These are phyloP conservation scores for Acephala macrosclerotiorum DNA, from an alignment of 2,329 filamentous ascomycete genomes.

Conservation along the genomic window DNA sequence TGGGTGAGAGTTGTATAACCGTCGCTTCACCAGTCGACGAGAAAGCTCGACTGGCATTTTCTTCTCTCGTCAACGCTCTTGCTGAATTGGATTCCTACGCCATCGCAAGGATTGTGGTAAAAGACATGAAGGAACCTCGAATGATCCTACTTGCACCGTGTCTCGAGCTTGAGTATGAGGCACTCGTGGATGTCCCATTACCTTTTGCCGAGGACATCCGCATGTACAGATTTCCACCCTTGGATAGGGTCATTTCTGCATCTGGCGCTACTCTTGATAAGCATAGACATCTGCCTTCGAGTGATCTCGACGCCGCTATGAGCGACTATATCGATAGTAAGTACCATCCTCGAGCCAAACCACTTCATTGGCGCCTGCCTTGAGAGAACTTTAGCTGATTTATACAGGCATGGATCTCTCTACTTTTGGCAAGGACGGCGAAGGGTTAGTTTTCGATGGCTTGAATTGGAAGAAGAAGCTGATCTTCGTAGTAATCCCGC, in stretches of 20 bases:
- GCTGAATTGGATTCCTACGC: constrained; percentile 86
- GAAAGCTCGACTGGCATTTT: constrained; percentile 84
- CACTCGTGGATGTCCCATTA: constrained; percentile 86
- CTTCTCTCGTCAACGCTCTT: constrained; percentile 87
- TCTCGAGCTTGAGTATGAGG: constrained; percentile 81
- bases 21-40: constrained; percentile 80
- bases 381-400: constrained; percentile 6
- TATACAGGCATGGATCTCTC: constrained; percentile 77
- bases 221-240: constrained; percentile 87
- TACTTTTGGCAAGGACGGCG: constrained; percentile 72
- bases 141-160: constrained; percentile 82
- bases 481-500: constrained; percentile 50
- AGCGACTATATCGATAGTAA: constrained; percentile 82
- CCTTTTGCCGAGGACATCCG: constrained; percentile 94
- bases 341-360: neutral
- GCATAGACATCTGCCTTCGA: constrained; percentile 82
- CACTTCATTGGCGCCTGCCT: neutral
- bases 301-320: constrained; percentile 82
- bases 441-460: constrained; percentile 61
- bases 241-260: constrained; percentile 88
- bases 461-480: neutral
- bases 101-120: constrained; percentile 83
- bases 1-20: constrained; percentile 82
- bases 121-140: constrained; percentile 80
- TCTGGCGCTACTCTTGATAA: constrained; percentile 81